Evolutionary conservation across 257 asterid genomes (phyloP).

Genomic region (Solanum stenotomum): DNA sequence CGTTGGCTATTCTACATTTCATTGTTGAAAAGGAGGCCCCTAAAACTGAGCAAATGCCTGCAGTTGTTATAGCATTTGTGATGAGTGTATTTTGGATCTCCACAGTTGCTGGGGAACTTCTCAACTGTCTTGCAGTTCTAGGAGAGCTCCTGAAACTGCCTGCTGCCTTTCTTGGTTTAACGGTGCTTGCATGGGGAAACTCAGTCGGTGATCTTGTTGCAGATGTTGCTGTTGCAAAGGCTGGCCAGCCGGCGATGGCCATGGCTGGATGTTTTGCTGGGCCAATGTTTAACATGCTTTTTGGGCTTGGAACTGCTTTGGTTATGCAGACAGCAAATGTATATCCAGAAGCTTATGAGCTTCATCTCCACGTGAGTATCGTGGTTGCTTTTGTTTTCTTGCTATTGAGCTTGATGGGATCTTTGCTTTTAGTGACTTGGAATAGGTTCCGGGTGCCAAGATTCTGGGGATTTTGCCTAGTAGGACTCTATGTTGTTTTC

Average conservation of each 20-base stretch:
- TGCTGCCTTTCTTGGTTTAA: constrained; percentile 73
- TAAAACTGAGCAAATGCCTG: constrained; percentile 53
- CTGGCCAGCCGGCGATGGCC: constrained; percentile 99
- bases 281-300: constrained; percentile 97
- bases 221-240: constrained; percentile 89
- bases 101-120: constrained; percentile 78
- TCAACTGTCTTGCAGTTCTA: constrained; percentile 79
- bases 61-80: constrained; percentile 53
- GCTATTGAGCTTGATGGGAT: constrained; percentile 89
- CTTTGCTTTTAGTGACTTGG: constrained; percentile 88
- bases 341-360: constrained; percentile 72
- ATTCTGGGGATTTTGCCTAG: constrained; percentile 98
- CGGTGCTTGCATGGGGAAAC: constrained; percentile 98
- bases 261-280: constrained; percentile 99
- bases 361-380: constrained; percentile 78
- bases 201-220: constrained; percentile 95
- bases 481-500: constrained; percentile 64
- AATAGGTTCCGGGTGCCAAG: constrained; percentile 80
- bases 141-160: constrained; percentile 61
- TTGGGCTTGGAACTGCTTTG: constrained; percentile 86
- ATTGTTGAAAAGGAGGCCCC: constrained; percentile 71
- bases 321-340: constrained; percentile 67
- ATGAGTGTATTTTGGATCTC: constrained; percentile 99
- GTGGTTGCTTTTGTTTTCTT: constrained; percentile 88
- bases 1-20: constrained; percentile 66